phyloP scores from a whole-genome alignment of 2,329 filamentous ascomycete species.

The Kalmusia sp. region DNA sequence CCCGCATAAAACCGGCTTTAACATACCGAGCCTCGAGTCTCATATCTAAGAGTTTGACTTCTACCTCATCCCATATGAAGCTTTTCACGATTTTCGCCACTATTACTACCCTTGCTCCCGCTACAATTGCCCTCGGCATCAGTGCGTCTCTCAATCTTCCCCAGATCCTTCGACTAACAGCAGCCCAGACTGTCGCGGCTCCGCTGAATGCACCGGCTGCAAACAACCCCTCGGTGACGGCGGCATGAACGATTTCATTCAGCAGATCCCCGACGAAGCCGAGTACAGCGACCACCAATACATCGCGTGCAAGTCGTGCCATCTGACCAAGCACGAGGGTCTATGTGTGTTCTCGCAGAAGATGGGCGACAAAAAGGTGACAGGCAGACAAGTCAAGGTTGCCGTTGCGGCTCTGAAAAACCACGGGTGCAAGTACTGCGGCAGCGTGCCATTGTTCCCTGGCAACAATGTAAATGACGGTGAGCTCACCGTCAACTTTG shows the following conservation, averaged over 20 bases:
- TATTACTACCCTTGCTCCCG: not conserved
- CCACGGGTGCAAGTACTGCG: not conserved
- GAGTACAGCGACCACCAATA: not conserved
- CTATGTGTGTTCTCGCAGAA: conserved; percentile 1
- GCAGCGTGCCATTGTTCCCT: not conserved
- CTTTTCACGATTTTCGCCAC: not conserved
- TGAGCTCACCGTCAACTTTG: conserved; percentile 1
- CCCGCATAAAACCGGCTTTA: too few relatives aligned
- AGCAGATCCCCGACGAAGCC: not conserved
- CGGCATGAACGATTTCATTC: not conserved
- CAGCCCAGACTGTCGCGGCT: not conserved
- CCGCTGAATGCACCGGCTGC: not conserved
- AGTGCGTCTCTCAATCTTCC: not conserved
- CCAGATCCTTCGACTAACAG: not conserved
- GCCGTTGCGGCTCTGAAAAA: not conserved
- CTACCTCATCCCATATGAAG: not conserved
- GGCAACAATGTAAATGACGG: not conserved
- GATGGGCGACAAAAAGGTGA: not conserved
- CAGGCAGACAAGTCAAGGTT: not conserved
- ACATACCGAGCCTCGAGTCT: too few relatives aligned
- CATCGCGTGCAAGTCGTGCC: conserved; percentile 6
- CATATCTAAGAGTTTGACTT: not conserved
- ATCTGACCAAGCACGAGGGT: not conserved
- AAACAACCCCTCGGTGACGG: conserved; percentile 3
- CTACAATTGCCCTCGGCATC: not conserved